These are phyloP conservation scores for Globisporangium mamillatum DNA, from an alignment of 352 stramenopile genomes.

Conservation along the genomic window DNA sequence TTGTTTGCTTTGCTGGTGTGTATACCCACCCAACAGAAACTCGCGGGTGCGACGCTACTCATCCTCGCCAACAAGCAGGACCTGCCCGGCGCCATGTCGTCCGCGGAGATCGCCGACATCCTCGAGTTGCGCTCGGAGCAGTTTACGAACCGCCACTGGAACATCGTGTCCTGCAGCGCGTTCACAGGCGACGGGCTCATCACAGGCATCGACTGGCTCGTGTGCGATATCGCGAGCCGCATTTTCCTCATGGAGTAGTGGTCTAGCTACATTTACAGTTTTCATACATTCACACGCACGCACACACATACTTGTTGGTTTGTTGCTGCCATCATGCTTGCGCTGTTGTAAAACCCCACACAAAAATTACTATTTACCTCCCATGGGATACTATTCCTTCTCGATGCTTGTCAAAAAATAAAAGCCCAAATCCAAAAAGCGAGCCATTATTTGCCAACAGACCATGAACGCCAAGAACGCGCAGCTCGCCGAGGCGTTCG, in stretches of 20 bases:
- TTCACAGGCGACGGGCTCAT: constrained; percentile 94
- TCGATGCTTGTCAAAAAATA: constrained; percentile 2
- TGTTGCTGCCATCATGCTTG: neutral
- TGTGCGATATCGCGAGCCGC: constrained; percentile 93
- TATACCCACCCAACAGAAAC: neutral
- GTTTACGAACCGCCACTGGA: constrained; percentile 86
- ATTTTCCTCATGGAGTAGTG: constrained; percentile 87
- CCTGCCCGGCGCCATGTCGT: constrained; percentile 88
- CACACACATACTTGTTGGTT: neutral
- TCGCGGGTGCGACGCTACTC: constrained; percentile 91
- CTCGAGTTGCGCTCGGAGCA: constrained; percentile 82
- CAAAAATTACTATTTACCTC: neutral
- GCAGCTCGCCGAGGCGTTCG: constrained; percentile 50
- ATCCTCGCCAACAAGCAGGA: constrained; percentile 99
- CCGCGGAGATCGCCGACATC: constrained; percentile 89
- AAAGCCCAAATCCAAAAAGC: neutral
- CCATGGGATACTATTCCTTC: neutral
- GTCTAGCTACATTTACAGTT: neutral
- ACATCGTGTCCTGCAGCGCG: constrained; percentile 95
- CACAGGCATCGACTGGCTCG: constrained; percentile 98
- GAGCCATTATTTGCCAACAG: neutral
- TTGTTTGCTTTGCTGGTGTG: neutral
- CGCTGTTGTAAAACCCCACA: neutral
- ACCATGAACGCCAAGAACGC: constrained; percentile 51
- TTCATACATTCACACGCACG: neutral